Percentiles rank a stretch among this genome's conserved stretches.
phyloP scores from a whole-genome alignment of 305 asterid species.

The Coffea humblotiana region DNA sequence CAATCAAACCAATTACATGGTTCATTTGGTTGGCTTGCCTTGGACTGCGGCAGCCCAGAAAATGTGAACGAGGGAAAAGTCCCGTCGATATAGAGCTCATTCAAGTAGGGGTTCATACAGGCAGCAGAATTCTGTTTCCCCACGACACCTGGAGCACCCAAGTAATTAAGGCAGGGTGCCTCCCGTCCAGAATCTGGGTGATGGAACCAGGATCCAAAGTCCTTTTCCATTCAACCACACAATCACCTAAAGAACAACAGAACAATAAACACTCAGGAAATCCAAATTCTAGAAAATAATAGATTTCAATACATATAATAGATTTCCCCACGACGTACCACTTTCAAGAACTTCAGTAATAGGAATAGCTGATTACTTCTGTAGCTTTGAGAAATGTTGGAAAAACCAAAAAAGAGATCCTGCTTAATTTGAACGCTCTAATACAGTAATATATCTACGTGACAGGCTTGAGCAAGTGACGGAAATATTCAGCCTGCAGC shows the following conservation, averaged over 20 bases:
- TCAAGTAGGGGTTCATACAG: conserved; percentile 39
- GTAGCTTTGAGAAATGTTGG: conserved; percentile 43
- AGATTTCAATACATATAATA: not conserved
- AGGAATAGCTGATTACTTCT: conserved; percentile 39
- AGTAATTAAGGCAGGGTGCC: conserved; percentile 35
- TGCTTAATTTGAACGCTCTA: conserved; percentile 54
- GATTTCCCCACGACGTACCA: conserved; percentile 25
- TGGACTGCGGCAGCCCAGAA: conserved; percentile 38
- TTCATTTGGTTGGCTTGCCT: conserved; percentile 33
- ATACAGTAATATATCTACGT: conserved; percentile 64
- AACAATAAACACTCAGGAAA: not conserved
- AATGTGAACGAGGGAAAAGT: conserved; percentile 33
- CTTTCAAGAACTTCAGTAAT: conserved; percentile 25
- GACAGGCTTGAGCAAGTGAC: conserved; percentile 88
- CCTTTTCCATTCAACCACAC: conserved; percentile 68
- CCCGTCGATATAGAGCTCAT: conserved; percentile 45
- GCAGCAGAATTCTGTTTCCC: conserved; percentile 35
- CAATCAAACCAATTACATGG: conserved; percentile 40
- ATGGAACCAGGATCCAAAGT: conserved; percentile 45
- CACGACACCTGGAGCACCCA: conserved; percentile 32
- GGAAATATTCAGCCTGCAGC: conserved; percentile 95
- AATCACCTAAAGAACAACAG: conserved; percentile 51
- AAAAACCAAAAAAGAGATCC: conserved; percentile 40
- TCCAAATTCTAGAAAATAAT: conserved; percentile 6
- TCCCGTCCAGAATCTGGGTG: conserved; percentile 42